Evolutionary conservation across 352 stramenopile genomes (phyloP), one percentile per base, ranked within the genome.

Genomic region (Globisporangium iwayamae): DNA sequence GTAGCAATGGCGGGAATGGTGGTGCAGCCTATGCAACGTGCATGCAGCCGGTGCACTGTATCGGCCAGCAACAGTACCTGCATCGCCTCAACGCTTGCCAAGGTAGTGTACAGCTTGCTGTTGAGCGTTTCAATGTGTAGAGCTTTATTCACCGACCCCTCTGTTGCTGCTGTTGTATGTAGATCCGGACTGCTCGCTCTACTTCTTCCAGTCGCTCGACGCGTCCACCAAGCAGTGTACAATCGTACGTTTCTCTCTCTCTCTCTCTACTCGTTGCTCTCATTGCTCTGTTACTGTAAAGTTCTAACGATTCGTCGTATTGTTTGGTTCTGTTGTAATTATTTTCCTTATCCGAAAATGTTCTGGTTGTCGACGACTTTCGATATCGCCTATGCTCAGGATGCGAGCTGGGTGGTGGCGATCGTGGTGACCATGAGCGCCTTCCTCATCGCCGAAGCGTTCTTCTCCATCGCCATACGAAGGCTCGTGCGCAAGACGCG

Each of bases 181-280:
- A 90, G 81, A 89, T 47, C 82, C 82, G 2, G 72, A 83, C 14
- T 91, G 82, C 52, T 74, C 76, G 11, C 60, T 65, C n/a, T 87
- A 83, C 60, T 89, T 84, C 65, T 91, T 89, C 55, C 75, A 91
- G 60, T 71, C 43, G 6, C 63, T 91, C 10, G 71, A 91, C 38
- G 51, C 68, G 1, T 43, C 59, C 0, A 72, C 71, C 13, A 88
- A 85, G 62, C 52, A 65, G 20, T 91, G 82, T 41, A 63, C 73
- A 30, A 71, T 91, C n/a, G 82, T 89, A 71, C 66, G 81, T 79
- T 14, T 11, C n/a, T 55, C 46, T 54, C 11, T 30, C 18, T n/a
- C n/a, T 51, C 18, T 59, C 22, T 64, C 22, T 25, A 9, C 13
- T 30, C 53, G 25, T 28, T 28, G 25, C 55, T 60, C 36, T 50